These are phyloP conservation scores for Trifolium fragiferum DNA, from an alignment of 306 rosid genomes.

Conservation along the genomic window DNA sequence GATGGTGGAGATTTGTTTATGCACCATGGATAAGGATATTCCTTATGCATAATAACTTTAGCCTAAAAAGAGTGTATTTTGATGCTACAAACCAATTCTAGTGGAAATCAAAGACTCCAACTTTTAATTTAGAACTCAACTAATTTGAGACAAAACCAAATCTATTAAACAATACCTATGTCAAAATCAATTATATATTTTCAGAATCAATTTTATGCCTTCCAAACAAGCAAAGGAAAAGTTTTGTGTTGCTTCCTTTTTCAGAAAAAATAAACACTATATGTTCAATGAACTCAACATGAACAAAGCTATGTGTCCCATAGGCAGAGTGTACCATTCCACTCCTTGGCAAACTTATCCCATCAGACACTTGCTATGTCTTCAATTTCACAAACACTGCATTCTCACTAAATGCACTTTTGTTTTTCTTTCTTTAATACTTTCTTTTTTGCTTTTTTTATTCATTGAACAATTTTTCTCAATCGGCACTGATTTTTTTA, in stretches of 20 bases:
- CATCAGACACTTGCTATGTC: slow-evolving; percentile 44
- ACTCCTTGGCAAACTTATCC: background rate
- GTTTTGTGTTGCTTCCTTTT: slow-evolving; percentile 15
- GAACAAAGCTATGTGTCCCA: slow-evolving; percentile 5
- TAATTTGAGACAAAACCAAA: too few species aligned
- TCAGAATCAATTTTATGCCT: background rate
- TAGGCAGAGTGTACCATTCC: background rate
- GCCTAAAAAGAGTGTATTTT: background rate
- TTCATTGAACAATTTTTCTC: background rate
- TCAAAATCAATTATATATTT: background rate
- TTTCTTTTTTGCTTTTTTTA: background rate
- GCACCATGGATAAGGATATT: too few species aligned
- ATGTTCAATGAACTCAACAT: slow-evolving; percentile 45
- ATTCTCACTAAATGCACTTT: slow-evolving; percentile 12
- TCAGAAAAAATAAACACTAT: background rate
- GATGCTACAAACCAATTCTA: background rate
- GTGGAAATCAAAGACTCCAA: background rate
- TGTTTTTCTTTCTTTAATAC: background rate
- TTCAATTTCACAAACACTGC: slow-evolving; percentile 36
- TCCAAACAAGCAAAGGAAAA: slow-evolving; percentile 9
- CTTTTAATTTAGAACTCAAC: too few species aligned
- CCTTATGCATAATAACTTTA: too few species aligned
- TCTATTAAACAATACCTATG: too few species aligned
- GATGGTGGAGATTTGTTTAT: too few species aligned
- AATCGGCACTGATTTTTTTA: background rate